Percentiles rank a stretch among this genome's conserved stretches.
Evolutionary conservation across 192 early-diverging fungal genomes (phyloP).

Genomic region (Podila minutissima): DNA sequence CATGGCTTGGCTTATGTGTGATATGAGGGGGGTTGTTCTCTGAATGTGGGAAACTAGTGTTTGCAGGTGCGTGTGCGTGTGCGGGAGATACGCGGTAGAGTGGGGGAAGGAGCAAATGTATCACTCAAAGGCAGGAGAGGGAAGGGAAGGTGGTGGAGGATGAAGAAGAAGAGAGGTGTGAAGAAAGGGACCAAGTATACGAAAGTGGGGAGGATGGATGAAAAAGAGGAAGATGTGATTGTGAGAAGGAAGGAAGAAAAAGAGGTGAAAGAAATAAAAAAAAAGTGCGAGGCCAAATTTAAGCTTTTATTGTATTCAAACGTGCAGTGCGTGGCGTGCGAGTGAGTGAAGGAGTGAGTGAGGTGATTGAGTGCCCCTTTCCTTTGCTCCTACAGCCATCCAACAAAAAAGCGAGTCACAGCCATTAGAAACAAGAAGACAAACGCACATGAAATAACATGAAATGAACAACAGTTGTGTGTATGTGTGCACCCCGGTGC

Average conservation of each 20-base stretch:
- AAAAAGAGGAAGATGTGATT: neutral
- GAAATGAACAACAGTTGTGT: too few relatives aligned
- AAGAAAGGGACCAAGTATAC: neutral
- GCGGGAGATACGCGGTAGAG: neutral
- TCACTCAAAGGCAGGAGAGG: neutral
- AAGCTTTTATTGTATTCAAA: neutral
- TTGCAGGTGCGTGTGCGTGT: neutral
- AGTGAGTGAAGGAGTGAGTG: too few relatives aligned
- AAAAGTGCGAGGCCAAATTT: neutral
- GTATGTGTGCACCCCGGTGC: too few relatives aligned
- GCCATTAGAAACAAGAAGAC: neutral
- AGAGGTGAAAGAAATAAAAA: conserved; percentile 4
- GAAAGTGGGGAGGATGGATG: conserved; percentile 3
- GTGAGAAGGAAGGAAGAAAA: neutral
- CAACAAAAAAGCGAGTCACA: neutral
- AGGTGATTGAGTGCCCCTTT: neutral
- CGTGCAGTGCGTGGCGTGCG: neutral
- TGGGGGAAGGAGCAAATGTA: neutral
- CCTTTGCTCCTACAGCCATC: neutral
- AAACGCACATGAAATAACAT: neutral
- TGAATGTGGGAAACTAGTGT: neutral
- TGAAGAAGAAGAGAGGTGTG: neutral
- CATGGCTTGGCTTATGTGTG: conserved; percentile 7
- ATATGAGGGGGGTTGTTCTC: neutral
- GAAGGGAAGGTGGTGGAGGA: neutral